Base-by-base conservation (phyloP, 2,329 filamentous ascomycete genomes). In the Geosmithia flava region DNA sequence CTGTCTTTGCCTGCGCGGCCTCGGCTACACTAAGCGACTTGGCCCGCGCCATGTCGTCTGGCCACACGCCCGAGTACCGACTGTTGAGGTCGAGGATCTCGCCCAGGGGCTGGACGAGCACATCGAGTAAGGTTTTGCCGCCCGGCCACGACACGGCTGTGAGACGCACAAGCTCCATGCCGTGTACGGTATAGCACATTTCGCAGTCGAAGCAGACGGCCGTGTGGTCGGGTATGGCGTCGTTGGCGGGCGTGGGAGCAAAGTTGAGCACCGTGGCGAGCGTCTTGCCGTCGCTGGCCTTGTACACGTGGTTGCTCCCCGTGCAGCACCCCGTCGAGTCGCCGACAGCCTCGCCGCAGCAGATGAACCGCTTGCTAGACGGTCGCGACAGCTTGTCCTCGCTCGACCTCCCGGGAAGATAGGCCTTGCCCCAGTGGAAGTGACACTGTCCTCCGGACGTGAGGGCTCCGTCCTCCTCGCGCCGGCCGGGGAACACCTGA, bases 121-220 rank as follows among this genome's bases (percentile, higher is more conserved):
- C 75, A 59, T 98, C 93, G 5, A 97, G 68, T 0, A 98, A 64
- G 47, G 76, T 74, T 47, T 81, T 76, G 19, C 87, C 85, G 8
- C 74, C 70, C 0, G 91, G 91, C 90, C 93, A 98, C 10, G 83
- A 80, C 3, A 91, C 83, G 5, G 87, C 90, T 0, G 93, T 97
- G 3, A 98, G 66, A 8, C 93, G 87, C 49, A 97, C 83, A 17
- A 98, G 75, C 62, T 98, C 93, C 53, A 97, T 69, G 0, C 94
- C 93, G 46, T 84, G 66, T 1, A 87, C 86, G 0, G 94, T 98
- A 60, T 95, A 97, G 4, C 87, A 87, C 93, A 98, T 98, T 61
- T 98, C 93, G 58, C 93, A 97, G 62, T 98, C 93, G 57, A 98
- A 91, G 53, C 81, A 85, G 11, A 97, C 80, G 2, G 85, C 87